Evolutionary conservation across 2,329 filamentous ascomycete genomes (phyloP).

Genomic region (Didymella pinodella): DNA sequence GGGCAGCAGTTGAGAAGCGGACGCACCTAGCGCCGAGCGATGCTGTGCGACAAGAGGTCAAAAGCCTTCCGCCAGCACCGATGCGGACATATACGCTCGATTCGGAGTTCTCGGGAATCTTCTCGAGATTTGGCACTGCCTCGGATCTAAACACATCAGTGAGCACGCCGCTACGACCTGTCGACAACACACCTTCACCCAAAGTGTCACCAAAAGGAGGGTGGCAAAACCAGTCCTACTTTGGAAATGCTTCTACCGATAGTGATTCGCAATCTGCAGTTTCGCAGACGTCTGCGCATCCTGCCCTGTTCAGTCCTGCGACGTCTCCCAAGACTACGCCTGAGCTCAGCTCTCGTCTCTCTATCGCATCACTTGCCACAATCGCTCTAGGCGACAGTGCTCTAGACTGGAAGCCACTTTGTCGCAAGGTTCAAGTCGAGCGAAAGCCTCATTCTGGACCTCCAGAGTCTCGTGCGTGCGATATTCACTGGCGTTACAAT

Average conservation of each 20-base stretch:
- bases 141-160: slow-evolving; percentile 23
- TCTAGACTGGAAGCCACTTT: slow-evolving; percentile 42
- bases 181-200: slow-evolving; percentile 24
- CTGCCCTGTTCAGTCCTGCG: slow-evolving; percentile 25
- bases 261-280: slow-evolving; percentile 28
- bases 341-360: slow-evolving; percentile 28
- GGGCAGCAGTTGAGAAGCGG: slow-evolving; percentile 34
- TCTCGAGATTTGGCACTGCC: slow-evolving; percentile 26
- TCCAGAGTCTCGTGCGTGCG: slow-evolving; percentile 28
- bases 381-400: slow-evolving; percentile 39
- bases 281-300: slow-evolving; percentile 22
- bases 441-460: slow-evolving; percentile 24
- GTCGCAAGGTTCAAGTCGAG: slow-evolving; percentile 40
- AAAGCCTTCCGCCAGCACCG: slow-evolving; percentile 36
- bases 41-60: slow-evolving; percentile 38
- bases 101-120: slow-evolving; percentile 32
- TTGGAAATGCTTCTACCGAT: slow-evolving; percentile 25
- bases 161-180: slow-evolving; percentile 26
- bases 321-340: slow-evolving; percentile 28
- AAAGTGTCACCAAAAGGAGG: slow-evolving; percentile 26
- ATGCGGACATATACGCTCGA: slow-evolving; percentile 39
- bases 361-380: slow-evolving; percentile 33
- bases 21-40: slow-evolving; percentile 42
- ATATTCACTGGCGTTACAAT: slow-evolving; percentile 40
- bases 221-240: slow-evolving; percentile 22